Percentiles rank a stretch among this genome's conserved stretches.
Conservation (phyloP, 1,284 basidiomycete species). For the Tetrapyrgos nigripes region DNA sequence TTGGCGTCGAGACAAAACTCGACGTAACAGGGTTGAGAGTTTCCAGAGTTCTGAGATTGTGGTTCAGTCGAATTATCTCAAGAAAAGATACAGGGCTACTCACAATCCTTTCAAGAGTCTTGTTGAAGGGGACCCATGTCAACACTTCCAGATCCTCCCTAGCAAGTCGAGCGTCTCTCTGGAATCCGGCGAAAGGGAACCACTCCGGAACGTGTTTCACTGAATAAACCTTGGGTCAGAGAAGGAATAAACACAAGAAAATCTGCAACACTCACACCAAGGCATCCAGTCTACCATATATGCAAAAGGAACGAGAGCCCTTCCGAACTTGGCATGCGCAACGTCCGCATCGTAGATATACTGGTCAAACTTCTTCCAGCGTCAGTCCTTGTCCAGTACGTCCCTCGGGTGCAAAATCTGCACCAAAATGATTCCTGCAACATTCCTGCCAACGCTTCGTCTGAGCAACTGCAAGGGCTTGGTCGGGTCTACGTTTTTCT, state of each 20-base stretch:
- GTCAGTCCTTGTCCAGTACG: too few species aligned
- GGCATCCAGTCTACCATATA: neutral
- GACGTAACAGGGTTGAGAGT: neutral
- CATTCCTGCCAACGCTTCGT: too few species aligned
- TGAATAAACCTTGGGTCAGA: neutral
- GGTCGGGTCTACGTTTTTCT: too few species aligned
- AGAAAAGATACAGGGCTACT: neutral
- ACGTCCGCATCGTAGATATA: too few species aligned
- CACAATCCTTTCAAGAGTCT: neutral
- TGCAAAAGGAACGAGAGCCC: too few species aligned
- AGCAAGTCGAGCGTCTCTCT: neutral
- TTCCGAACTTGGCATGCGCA: too few species aligned
- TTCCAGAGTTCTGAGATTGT: neutral
- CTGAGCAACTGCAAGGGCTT: too few species aligned
- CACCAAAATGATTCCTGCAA: too few species aligned
- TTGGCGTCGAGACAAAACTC: neutral
- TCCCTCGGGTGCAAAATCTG: too few species aligned
- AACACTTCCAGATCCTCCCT: neutral
- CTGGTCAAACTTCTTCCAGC: too few species aligned
- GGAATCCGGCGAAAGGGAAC: neutral
- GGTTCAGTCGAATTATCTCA: neutral
- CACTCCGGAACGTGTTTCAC: neutral
- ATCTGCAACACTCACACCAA: neutral
- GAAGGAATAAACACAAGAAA: too few species aligned
- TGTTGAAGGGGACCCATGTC: neutral